Base-by-base conservation (phyloP, 805 yeast genomes). In the Debaryomyces castellii region DNA sequence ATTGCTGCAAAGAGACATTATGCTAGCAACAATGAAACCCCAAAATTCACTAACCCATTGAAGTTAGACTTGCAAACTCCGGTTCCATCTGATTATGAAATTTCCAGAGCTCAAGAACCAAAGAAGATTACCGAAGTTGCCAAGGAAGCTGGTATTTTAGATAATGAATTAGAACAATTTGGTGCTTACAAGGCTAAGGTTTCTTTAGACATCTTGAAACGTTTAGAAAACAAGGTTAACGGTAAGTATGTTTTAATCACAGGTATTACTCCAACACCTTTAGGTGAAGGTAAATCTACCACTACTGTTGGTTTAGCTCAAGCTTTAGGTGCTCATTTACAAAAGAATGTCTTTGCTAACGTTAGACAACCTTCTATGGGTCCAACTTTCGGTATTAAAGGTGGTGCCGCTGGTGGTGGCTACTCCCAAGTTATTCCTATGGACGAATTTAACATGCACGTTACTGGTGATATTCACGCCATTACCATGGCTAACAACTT, bases 381-480 rank as follows among this genome's bases (percentile, higher is more conserved):
- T 45, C 94, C 94, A 52, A 86, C 94, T 16, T 86, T 86, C 59
- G 94, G 94, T 70, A 85, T 86, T 54, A 86, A 86, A 65, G 94
- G 94, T 67, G 94, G 94, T 69, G 94, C 94, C 54, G 94, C 94
- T 6, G 94, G 94, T 63, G 92, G 94, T 65, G 94, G 94, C 49
- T 86, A 85, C 62, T 83, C 94, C 23, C 92, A 86, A 67, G 94
- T 86, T 25, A 85, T 86, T 62, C 94, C 94, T 51, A 86, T 86
- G 94, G 92, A 86, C 66, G 94, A 86, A 62, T 86, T 86, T 73
- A 86, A 86, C 72, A 79, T 86, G 86, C 92, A 86, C 62, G 79
- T 86, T 51, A 86, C 94, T 40, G 94, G 94, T 64, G 94, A 86
- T 66, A 86, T 87, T 49, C 94, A 87, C 63, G 92, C 94, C 39